Percentiles rank a stretch among this genome's conserved stretches.
These are phyloP conservation scores for Xylaria sp. DNA, from an alignment of 2,329 filamentous ascomycete genomes.

Conservation along the genomic window DNA sequence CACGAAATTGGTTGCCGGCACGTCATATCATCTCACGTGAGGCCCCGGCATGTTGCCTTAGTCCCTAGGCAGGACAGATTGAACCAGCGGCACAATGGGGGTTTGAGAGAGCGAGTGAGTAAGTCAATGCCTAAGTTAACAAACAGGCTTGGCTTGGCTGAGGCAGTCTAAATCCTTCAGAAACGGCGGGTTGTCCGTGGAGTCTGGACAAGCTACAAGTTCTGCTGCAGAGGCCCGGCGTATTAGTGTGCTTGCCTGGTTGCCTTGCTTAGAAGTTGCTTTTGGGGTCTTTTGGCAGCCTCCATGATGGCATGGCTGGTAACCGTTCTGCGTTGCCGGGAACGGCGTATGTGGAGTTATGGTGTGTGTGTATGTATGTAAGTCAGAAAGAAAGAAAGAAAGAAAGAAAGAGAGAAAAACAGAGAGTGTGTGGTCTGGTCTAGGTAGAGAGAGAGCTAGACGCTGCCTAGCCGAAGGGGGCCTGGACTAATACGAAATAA, in stretches of 20 bases:
- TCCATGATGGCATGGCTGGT: not conserved
- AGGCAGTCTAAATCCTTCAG: not conserved
- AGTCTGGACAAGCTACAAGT: not conserved
- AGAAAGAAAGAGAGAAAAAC: not conserved
- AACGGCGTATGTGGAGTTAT: not conserved
- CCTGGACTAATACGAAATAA: too few species aligned
- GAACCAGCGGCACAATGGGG: not conserved
- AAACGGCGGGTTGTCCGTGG: not conserved
- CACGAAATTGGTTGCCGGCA: not conserved
- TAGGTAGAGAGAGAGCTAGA: not conserved
- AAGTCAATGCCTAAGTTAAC: not conserved
- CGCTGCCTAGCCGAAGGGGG: not conserved
- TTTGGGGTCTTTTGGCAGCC: not conserved
- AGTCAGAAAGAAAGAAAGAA: not conserved
- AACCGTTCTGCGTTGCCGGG: not conserved
- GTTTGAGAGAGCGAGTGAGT: not conserved
- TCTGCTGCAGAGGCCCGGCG: not conserved
- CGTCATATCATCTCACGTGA: slow-evolving; percentile 8
- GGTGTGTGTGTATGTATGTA: not conserved
- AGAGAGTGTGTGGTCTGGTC: not conserved
- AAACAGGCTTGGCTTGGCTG: not conserved
- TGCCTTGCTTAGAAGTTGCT: not conserved
- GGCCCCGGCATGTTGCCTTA: not conserved
- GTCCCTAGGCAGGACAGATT: not conserved
- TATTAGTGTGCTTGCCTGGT: not conserved